A percentile compares a stretch with the other conserved stretches of the same genome.
Conservation (phyloP, 108 stramenopile species). For the Nannochloropsis salina region DNA sequence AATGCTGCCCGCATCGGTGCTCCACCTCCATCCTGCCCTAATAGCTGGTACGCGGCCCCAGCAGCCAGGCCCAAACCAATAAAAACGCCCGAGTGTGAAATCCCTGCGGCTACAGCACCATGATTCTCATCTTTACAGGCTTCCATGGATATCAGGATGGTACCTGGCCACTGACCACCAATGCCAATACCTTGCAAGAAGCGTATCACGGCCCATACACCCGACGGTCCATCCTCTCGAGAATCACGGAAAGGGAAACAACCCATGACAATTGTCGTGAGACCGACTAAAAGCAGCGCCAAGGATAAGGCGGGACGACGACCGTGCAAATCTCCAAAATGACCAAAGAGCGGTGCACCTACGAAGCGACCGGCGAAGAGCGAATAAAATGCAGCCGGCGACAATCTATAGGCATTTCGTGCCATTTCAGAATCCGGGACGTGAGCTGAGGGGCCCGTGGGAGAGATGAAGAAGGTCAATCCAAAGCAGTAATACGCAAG, state of each 20-base stretch:
- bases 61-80: background rate
- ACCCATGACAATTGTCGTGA: background rate
- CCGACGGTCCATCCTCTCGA: background rate
- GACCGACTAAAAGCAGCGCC: background rate
- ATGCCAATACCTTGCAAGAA: conserved; percentile 2
- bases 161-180: conserved; percentile 5
- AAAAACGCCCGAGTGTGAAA: background rate
- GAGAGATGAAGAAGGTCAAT: conserved; percentile 5
- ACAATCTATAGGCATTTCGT: background rate
- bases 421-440: background rate
- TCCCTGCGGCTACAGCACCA: background rate
- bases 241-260: background rate
- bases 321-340: background rate
- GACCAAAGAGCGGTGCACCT: background rate
- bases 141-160: background rate
- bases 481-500: background rate
- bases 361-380: conserved; percentile 17
- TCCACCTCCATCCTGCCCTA: conserved; percentile 10
- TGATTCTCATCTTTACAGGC: background rate
- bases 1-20: background rate
- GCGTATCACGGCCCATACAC: background rate
- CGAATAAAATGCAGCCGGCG: background rate
- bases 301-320: background rate
- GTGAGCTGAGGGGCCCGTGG: background rate
- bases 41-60: background rate